Base-by-base conservation (phyloP, 1,139 yeast genomes). In the Geotrichum klebahnii region DNA sequence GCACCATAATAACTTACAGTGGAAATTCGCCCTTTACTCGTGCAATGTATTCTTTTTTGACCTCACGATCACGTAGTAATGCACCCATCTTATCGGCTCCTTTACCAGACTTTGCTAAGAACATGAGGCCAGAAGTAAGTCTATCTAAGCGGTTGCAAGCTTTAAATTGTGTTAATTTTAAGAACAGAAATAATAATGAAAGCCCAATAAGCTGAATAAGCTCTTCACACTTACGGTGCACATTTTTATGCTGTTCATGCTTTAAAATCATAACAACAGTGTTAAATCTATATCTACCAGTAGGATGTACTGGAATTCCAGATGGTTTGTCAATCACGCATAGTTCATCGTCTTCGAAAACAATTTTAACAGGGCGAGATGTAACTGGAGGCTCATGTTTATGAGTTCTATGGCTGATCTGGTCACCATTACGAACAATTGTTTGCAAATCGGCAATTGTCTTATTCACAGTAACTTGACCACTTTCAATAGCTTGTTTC, bases 301-400 rank as follows among this genome's bases (percentile, higher is more conserved):
- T 85, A 1, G 99, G 98, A 65, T 92, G 98, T 1, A 84, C 97
- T 0, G 99, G 97, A 3, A 92, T 79, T 0, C 98, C 97, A 2
- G 95, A 79, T 0, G 99, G 98, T 59, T 92, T 92, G 65, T 92
- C 96, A 26, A 94, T 84, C 1, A 86, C 96, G 5, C 92, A 75
- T 31, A 89, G 68, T 47, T 85, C 79, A 16, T 85, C 92, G 63
- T 88, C 84, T 62, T 89, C 90, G 62, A 76, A 80, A 0, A 92
- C 90, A 37, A 88, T 82, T 51, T 76, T 77, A 41, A 92, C 82
- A 0, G 79, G 78, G 48, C 80, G 72, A 0, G 90, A 79, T 1
- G 87, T 75, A 1, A 92, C 96, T 0, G 96, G 82, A 1, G 96
- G 96, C 61, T 90, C 97, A 61, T 92, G 96, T 51, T 95, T 78